These are phyloP conservation scores for Paramecium sonneborni DNA, from an alignment of 73 alveolate species.

Conservation along the genomic window DNA sequence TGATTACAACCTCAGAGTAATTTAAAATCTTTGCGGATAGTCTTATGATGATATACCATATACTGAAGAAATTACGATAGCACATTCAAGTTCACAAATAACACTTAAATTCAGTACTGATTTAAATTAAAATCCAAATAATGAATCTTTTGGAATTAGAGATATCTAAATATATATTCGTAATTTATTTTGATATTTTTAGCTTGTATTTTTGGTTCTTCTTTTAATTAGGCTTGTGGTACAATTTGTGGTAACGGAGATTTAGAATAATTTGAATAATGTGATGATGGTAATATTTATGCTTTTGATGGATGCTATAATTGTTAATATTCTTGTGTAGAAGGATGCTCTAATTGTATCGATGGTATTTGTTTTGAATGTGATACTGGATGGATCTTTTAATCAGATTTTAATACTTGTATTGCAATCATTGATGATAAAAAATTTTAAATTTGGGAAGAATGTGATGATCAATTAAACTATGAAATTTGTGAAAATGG, in stretches of 20 bases:
- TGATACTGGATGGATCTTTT: not conserved
- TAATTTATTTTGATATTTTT: not conserved
- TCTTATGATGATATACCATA: not conserved
- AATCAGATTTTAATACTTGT: not conserved
- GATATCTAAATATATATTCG: not conserved
- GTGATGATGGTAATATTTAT: not conserved
- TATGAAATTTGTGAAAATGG: not conserved
- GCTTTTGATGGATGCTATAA: not conserved
- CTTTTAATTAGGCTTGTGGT: not conserved
- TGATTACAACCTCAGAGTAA: not conserved
- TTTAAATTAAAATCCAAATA: not conserved
- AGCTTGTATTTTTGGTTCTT: not conserved
- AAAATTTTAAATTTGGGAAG: not conserved
- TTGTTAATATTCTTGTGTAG: not conserved
- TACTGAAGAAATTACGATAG: not conserved
- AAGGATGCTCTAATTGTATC: not conserved
- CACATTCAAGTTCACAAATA: not conserved
- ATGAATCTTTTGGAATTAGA: not conserved
- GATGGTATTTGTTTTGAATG: slow-evolving; percentile 11
- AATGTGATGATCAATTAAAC: not conserved
- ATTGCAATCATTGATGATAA: not conserved
- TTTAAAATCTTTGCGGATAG: not conserved
- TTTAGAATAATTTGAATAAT: not conserved
- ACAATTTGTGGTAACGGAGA: not conserved
- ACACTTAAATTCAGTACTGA: not conserved